A percentile compares a stretch with the other conserved stretches of the same genome.
Evolutionary conservation across 169 alveolate species (phyloP).

Genomic region (Pseudocohnilembus persalinus): DNA sequence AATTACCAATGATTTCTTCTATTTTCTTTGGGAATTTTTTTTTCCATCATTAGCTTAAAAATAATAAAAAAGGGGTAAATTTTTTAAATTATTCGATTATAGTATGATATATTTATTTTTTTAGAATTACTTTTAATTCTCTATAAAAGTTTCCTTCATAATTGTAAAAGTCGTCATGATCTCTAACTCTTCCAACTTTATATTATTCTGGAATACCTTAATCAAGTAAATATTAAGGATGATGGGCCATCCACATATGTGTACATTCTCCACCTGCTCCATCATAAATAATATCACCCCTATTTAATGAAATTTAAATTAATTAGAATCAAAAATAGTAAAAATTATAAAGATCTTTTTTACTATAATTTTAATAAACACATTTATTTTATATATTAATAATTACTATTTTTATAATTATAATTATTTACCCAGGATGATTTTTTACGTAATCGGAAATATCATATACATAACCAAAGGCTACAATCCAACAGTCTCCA

Average conservation of each 20-base stretch:
- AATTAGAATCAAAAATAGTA: background rate
- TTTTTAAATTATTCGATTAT: too few relatives aligned
- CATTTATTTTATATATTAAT: too few relatives aligned
- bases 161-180: slow-evolving; percentile 56
- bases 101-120: too few relatives aligned
- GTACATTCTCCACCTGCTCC: slow-evolving; percentile 83
- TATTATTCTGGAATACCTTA: slow-evolving; percentile 41
- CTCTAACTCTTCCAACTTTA: slow-evolving; percentile 62
- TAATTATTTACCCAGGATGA: slow-evolving; percentile 74
- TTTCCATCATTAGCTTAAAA: slow-evolving; percentile 61
- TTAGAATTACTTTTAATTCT: slow-evolving; percentile 43
- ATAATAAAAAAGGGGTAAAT: too few relatives aligned
- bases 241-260: slow-evolving; percentile 66
- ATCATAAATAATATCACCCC: slow-evolving; percentile 53
- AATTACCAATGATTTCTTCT: slow-evolving; percentile 47
- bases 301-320: background rate
- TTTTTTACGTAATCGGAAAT: slow-evolving; percentile 65
- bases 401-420: background rate
- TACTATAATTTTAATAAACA: too few relatives aligned
- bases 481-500: slow-evolving; percentile 71
- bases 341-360: background rate
- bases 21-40: slow-evolving; percentile 40
- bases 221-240: slow-evolving; percentile 42
- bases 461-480: slow-evolving; percentile 77
- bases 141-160: slow-evolving; percentile 60